A percentile compares a stretch with the other conserved stretches of the same genome.
Evolutionary conservation across 2,329 filamentous ascomycete species (phyloP).

Genomic region (Paecilomyces fulvus): DNA sequence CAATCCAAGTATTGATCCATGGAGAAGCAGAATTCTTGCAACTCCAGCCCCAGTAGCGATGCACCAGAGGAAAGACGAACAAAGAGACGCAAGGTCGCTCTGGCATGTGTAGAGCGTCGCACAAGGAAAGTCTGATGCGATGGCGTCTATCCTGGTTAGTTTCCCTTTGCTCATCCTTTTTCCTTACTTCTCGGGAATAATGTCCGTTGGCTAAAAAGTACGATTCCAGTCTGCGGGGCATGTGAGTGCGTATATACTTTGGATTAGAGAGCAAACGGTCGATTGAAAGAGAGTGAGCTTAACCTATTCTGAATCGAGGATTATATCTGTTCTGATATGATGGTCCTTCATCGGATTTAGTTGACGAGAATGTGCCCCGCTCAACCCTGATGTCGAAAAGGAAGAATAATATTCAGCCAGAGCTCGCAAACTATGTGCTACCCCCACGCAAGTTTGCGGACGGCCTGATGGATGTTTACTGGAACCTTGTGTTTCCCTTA

Average conservation of each 20-base stretch:
- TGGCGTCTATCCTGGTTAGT: conserved; percentile 23
- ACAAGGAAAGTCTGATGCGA: conserved; percentile 37
- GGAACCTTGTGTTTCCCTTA: conserved; percentile 39
- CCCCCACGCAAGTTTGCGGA: conserved; percentile 40
- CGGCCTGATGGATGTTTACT: conserved; percentile 38
- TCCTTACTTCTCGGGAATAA: not conserved
- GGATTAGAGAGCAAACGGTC: conserved; percentile 20
- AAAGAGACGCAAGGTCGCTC: conserved; percentile 38
- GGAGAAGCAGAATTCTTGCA: not conserved
- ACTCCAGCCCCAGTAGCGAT: not conserved
- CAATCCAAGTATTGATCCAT: not conserved
- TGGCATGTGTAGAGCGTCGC: conserved; percentile 38
- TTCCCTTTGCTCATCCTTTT: conserved; percentile 6
- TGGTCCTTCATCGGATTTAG: conserved; percentile 9
- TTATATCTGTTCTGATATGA: not conserved
- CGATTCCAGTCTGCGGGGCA: conserved; percentile 19
- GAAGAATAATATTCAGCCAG: conserved; percentile 5
- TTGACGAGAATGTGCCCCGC: conserved; percentile 4
- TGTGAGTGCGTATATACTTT: conserved; percentile 22
- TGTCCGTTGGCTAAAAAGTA: not conserved
- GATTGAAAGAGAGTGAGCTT: conserved; percentile 12
- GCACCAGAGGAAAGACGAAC: not conserved
- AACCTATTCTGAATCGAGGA: not conserved
- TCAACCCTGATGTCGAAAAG: conserved; percentile 15
- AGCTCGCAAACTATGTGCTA: conserved; percentile 29